These are phyloP conservation scores for Apodospora peruviana DNA, from an alignment of 495 filamentous ascomycete species.

Conservation along the genomic window DNA sequence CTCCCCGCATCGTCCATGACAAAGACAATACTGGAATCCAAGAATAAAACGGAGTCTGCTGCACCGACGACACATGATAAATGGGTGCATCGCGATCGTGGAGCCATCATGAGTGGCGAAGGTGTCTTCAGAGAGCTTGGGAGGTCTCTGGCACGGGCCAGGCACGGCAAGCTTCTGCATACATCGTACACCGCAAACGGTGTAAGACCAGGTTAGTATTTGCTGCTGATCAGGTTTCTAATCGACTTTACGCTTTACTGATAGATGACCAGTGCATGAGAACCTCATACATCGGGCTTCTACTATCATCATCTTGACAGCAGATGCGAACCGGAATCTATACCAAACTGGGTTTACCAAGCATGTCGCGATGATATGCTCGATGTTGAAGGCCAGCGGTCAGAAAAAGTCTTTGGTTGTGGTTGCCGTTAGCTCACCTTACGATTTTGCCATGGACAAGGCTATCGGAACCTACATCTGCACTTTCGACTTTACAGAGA, in stretches of 20 bases:
- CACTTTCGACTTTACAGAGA: constrained; percentile 92
- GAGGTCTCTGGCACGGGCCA: constrained; percentile 69
- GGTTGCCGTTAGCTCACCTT: constrained; percentile 85
- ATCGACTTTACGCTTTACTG: neutral
- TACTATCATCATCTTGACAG: constrained; percentile 80
- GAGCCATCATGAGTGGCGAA: constrained; percentile 78
- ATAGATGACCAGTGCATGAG: constrained; percentile 59
- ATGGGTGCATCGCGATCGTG: constrained; percentile 51
- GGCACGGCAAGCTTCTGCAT: constrained; percentile 76
- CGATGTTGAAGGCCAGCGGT: constrained; percentile 47
- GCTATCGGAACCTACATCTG: constrained; percentile 83
- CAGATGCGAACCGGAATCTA: constrained; percentile 82
- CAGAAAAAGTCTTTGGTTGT: constrained; percentile 73
- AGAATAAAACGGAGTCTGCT: constrained; percentile 38
- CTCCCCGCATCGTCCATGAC: constrained; percentile 73
- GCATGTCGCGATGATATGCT: constrained; percentile 89
- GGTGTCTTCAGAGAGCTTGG: constrained; percentile 82
- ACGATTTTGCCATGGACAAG: constrained; percentile 90
- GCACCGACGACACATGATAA: constrained; percentile 48
- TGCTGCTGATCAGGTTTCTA: neutral
- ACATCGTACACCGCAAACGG: constrained; percentile 90
- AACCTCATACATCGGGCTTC: constrained; percentile 81
- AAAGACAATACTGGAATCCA: constrained; percentile 44
- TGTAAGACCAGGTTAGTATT: constrained; percentile 56
- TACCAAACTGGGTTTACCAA: constrained; percentile 91